Conservation (phyloP, 2,329 filamentous ascomycete genomes). For the Zasmidium angulare region DNA sequence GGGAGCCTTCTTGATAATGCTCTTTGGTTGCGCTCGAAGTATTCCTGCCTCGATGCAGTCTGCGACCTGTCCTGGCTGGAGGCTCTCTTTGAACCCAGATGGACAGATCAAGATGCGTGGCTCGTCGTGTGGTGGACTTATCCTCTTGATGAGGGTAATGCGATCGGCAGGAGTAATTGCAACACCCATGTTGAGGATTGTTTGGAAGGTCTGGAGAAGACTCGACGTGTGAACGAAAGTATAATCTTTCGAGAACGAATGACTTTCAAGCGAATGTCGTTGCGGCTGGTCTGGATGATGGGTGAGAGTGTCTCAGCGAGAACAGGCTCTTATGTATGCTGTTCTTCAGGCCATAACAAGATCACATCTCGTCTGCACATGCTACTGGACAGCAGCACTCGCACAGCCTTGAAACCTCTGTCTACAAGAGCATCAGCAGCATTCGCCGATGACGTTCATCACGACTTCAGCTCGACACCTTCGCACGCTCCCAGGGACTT, state of each 20-base stretch:
- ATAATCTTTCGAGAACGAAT: conserved; percentile 8
- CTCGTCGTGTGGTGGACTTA: conserved; percentile 22
- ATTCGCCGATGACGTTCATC: background rate
- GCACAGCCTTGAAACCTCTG: background rate
- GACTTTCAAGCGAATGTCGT: conserved; percentile 2
- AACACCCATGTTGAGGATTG: conserved; percentile 8
- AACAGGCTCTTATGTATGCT: background rate
- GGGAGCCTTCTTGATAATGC: conserved; percentile 48
- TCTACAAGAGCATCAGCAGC: background rate
- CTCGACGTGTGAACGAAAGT: background rate
- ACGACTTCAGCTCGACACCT: background rate
- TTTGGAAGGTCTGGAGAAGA: background rate
- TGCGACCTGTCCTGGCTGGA: conserved; percentile 50
- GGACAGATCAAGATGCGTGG: conserved; percentile 51
- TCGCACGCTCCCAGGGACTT: background rate
- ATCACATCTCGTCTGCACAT: background rate
- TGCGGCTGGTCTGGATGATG: conserved; percentile 4
- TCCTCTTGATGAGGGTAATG: conserved; percentile 11
- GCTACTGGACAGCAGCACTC: background rate
- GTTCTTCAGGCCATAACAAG: background rate
- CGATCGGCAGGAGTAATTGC: conserved; percentile 14
- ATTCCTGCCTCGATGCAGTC: conserved; percentile 53
- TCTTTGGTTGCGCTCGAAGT: conserved; percentile 41
- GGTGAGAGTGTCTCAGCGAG: background rate
- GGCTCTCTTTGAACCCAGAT: conserved; percentile 56